Base-by-base conservation (phyloP, 129 eudicot species). In the Sambucus nigra region DNA sequence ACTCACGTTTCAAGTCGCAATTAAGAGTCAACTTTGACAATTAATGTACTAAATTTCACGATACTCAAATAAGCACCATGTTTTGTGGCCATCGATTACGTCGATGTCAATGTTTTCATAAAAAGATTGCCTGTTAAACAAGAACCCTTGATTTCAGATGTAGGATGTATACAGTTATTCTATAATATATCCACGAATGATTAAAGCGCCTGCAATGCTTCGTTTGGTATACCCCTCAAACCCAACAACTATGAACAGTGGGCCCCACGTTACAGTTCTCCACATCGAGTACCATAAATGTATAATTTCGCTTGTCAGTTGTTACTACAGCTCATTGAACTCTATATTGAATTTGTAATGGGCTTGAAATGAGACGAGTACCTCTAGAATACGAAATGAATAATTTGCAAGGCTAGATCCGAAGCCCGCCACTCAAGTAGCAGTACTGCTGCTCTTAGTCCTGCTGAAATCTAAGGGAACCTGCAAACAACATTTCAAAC, bases 351-450 rank as follows among this genome's bases (percentile, higher is more conserved):
- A 23, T 0, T 22, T 16, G 2, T 25, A 32, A 49, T n/a, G 64
- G 20, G 53, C 33, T 26, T 46, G 38, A 56, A 17, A 53, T 31
- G 59, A 19, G 38, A 39, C 13, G 5, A 5, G 59, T 71, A 86
- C 95, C 95, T 76, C 82, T 78, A 86, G 88, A 84, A 89, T 76
- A 92, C 95, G 71, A 76, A 65, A 73, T 57, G 67, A 75, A 70
- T 72, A 76, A 79, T 60, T 85, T 85, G 87, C 95, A 82, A 86
- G 95, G 95, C 83, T 73, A 91, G 93, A 89, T 71, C 77, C 26
- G 80, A 85, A 85, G 86, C 81, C 89, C 66, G 83, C 95, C 83
- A 81, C 85, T 76, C 72, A 68, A 73, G 94, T 81, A 80, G 87
- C 94, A 74, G 84, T 82, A 74, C 76, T 55, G 72, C 73, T 74